Evolutionary conservation across 2,329 filamentous ascomycete genomes (phyloP).

Genomic region (Diplodia corticola): DNA sequence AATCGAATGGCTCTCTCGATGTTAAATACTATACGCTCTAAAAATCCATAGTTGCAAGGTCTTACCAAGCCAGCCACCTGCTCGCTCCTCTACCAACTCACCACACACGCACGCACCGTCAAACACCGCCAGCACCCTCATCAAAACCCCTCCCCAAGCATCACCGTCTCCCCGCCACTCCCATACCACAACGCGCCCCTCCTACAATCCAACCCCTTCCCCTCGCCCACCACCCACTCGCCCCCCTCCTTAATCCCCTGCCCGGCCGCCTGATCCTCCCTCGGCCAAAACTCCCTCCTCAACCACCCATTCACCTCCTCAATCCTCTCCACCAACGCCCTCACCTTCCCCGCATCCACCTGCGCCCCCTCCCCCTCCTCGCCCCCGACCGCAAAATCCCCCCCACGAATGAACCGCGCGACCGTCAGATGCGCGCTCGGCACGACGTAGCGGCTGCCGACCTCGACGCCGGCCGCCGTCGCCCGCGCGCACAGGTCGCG

Average conservation of each 20-base stretch:
- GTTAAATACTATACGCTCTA: not conserved
- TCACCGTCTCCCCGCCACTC: constrained; percentile 69
- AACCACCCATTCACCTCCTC: constrained; percentile 79
- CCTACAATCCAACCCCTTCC: constrained; percentile 74
- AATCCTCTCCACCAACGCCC: constrained; percentile 66
- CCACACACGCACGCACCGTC: not conserved
- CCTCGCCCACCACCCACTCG: constrained; percentile 87
- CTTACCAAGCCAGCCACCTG: not conserved
- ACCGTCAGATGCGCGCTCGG: constrained; percentile 89
- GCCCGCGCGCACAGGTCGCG: constrained; percentile 69
- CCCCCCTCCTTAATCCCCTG: constrained; percentile 51
- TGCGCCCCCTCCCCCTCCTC: constrained; percentile 29
- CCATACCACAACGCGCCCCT: constrained; percentile 83
- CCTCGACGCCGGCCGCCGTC: constrained; percentile 55
- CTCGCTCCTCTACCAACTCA: not conserved
- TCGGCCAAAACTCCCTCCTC: constrained; percentile 68
- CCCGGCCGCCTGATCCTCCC: constrained; percentile 40
- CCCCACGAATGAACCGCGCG: constrained; percentile 71
- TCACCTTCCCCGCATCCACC: constrained; percentile 56
- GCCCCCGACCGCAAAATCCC: constrained; percentile 49
- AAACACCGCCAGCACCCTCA: not conserved
- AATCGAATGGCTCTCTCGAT: not conserved
- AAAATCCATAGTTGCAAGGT: not conserved
- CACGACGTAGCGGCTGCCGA: constrained; percentile 81
- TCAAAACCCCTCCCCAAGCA: constrained; percentile 53